These are phyloP conservation scores for Amauroascus verrucosus DNA, from an alignment of 2,329 filamentous ascomycete genomes.

Conservation along the genomic window DNA sequence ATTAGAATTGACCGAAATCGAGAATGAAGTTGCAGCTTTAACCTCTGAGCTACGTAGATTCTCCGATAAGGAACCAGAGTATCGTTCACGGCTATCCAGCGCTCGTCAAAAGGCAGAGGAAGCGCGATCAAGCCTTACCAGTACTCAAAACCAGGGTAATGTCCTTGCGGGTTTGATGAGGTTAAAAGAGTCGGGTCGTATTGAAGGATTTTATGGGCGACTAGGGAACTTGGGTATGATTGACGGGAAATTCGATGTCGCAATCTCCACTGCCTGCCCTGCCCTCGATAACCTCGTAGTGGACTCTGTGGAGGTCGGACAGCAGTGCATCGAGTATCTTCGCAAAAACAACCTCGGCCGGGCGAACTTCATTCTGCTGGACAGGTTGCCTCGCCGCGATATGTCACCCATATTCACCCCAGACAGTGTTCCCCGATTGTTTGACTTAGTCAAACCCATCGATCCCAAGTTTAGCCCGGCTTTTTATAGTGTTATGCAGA, in stretches of 20 bases:
- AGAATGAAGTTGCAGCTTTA: constrained; percentile 63
- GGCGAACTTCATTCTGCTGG: constrained; percentile 92
- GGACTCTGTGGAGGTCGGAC: constrained; percentile 87
- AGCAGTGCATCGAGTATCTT: constrained; percentile 96
- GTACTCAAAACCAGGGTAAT: constrained; percentile 84
- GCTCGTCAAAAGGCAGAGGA: constrained; percentile 93
- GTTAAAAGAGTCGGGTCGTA: constrained; percentile 88
- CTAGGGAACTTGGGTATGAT: constrained; percentile 91
- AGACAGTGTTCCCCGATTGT: constrained; percentile 82
- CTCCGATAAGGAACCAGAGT: constrained; percentile 64
- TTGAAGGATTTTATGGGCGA: constrained; percentile 92
- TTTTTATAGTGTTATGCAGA: constrained; percentile 90
- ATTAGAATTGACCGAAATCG: constrained; percentile 58
- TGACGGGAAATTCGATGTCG: constrained; percentile 86
- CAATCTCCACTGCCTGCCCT: constrained; percentile 93
- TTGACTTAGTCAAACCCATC: constrained; percentile 84
- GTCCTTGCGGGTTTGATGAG: constrained; percentile 87
- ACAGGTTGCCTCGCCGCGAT: constrained; percentile 71
- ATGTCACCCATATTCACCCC: constrained; percentile 74
- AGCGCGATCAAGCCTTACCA: constrained; percentile 78
- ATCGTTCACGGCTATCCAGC: constrained; percentile 75
- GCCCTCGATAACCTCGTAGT: constrained; percentile 93
- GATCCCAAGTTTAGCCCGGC: constrained; percentile 77
- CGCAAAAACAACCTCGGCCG: constrained; percentile 94
- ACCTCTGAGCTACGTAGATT: constrained; percentile 64